phyloP scores from a whole-genome alignment of 345 rosid genomes.

The Populus euphratica region DNA sequence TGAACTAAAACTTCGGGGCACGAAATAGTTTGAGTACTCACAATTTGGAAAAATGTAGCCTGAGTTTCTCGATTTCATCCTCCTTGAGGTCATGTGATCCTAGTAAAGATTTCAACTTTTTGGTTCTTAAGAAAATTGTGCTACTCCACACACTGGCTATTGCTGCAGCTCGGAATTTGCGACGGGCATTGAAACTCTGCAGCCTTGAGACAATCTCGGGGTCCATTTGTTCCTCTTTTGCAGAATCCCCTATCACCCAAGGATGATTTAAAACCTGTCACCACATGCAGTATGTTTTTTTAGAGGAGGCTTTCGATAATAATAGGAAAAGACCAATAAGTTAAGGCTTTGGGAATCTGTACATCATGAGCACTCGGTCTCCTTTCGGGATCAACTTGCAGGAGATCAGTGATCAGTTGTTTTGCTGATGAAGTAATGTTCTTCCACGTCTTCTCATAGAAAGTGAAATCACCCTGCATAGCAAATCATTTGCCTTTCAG shows the following conservation, averaged over 20 bases:
- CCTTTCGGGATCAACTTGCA: conserved; percentile 53
- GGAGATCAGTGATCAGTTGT: conserved; percentile 48
- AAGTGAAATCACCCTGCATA: conserved; percentile 57
- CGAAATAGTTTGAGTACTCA: conserved; percentile 14
- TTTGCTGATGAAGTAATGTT: conserved; percentile 56
- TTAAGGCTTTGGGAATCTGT: background rate
- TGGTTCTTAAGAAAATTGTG: conserved; percentile 50
- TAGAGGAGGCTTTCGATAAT: background rate
- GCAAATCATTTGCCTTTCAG: background rate
- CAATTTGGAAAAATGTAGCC: conserved; percentile 45
- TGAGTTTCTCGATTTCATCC: conserved; percentile 53
- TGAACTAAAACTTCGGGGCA: background rate
- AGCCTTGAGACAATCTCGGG: conserved; percentile 55
- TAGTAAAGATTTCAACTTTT: conserved; percentile 49
- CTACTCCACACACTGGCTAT: conserved; percentile 59
- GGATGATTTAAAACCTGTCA: conserved; percentile 51
- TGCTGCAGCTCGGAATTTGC: conserved; percentile 60
- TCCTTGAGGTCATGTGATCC: conserved; percentile 53
- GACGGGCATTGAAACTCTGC: conserved; percentile 56
- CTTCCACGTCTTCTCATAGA: conserved; percentile 61
- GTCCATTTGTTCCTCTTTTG: conserved; percentile 57
- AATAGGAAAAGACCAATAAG: background rate
- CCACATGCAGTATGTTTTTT: background rate
- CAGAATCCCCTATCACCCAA: conserved; percentile 63
- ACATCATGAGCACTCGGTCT: conserved; percentile 60